A percentile compares a stretch with the other conserved stretches of the same genome.
These are phyloP conservation scores for Chaetomium globosum DNA, from an alignment of 2,329 filamentous ascomycete species.

Conservation along the genomic window DNA sequence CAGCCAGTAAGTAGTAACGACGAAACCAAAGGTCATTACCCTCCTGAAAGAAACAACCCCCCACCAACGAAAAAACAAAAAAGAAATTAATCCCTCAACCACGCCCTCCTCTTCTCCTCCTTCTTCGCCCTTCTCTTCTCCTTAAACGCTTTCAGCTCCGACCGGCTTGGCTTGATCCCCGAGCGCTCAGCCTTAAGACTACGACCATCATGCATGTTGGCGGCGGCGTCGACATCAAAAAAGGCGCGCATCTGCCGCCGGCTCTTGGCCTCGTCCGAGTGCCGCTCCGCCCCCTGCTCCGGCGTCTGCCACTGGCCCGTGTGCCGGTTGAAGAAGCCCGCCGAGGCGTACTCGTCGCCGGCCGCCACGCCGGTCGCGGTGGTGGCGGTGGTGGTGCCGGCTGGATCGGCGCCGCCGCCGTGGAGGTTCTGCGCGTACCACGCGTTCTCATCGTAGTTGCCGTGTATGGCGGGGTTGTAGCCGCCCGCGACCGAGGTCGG, in stretches of 20 bases:
- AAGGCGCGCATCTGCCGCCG: conserved; percentile 87
- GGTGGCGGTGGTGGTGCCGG: conserved; percentile 4
- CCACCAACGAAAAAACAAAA: neutral
- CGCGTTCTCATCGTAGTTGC: conserved; percentile 94
- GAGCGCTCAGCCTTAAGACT: conserved; percentile 90
- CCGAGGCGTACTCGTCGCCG: conserved; percentile 61
- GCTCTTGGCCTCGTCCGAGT: conserved; percentile 86
- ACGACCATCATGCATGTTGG: conserved; percentile 84
- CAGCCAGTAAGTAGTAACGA: neutral
- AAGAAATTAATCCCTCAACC: conserved; percentile 73
- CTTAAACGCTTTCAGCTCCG: conserved; percentile 87
- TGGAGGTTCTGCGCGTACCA: conserved; percentile 73
- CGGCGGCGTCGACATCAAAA: conserved; percentile 94
- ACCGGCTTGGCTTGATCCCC: conserved; percentile 79
- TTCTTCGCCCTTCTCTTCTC: conserved; percentile 87
- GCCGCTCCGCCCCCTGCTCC: conserved; percentile 69
- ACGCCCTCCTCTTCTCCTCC: conserved; percentile 90
- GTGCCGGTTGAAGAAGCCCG: conserved; percentile 85
- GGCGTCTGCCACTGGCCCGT: conserved; percentile 79
- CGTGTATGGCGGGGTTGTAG: conserved; percentile 95
- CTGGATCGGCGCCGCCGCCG: conserved; percentile 44
- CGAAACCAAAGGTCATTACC: neutral
- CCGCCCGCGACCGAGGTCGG: conserved; percentile 61
- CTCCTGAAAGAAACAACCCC: neutral
- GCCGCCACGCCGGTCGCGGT: neutral